Evolutionary conservation across 768 basidiomycete genomes (phyloP), one percentile per base, ranked within the genome.

Genomic region (Symmetrospora coprosmae): DNA sequence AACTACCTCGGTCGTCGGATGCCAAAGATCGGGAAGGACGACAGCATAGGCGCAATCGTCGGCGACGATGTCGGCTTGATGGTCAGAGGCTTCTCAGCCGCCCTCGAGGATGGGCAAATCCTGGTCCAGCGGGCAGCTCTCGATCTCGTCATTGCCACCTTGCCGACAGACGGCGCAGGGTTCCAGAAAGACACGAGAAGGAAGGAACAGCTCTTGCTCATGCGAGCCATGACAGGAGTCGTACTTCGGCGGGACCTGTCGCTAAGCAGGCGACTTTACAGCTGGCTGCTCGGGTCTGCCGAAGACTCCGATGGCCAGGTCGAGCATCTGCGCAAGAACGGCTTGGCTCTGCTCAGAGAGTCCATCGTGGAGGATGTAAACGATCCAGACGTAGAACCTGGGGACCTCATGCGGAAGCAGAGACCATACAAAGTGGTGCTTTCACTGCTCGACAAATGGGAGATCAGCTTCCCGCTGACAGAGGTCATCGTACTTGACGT

Each of bases 391-490:
- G 82, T 81, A 1, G 77, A 62, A 7, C n/a, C 79, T 49, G 81
- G 82, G 60, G 88, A 87, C 65, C 76, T 84, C 0, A 82, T 83
- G 63, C 84, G 85, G 2, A 45, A 62, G 5, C 67, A 68, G 46
- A 76, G 87, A 25, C 88, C 94, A 0, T 97, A 90, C 79, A 92
- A 91, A 73, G 85, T 97, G 33, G 91, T 94, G 71, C 83, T 97
- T 23, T 91, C 89, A 1, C 72, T 97, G 17, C 75, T 96, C 65
- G 94, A 99, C 72, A 94, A 94, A 72, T 96, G 88, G 86, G 94
- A 97, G 71, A 84, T 97, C 43, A 92, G 92, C 4, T 80, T 79
- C 7, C 77, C 79, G 0, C 72, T 99, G 27, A 89, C 89, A 0
- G 84, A 88, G 38, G 76, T 76, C 5, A 74, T 96, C 50, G 80